Percentiles rank a stretch among this genome's conserved stretches.
Conservation (phyloP, 345 rosid genomes). For the Eucalyptus caleyi region DNA sequence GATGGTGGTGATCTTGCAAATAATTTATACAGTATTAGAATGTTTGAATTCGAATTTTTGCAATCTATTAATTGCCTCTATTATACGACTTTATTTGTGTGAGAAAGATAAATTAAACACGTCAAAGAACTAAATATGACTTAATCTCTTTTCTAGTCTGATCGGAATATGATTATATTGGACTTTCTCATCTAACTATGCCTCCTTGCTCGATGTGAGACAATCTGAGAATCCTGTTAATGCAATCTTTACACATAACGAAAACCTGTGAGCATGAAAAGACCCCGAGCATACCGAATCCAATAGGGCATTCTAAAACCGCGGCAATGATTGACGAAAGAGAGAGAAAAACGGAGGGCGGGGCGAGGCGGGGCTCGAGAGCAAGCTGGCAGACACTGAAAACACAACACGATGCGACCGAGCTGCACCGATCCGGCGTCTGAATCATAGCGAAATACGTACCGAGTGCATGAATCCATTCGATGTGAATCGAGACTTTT, state of each 20-base stretch:
- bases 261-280: background rate
- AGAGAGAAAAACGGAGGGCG: background rate
- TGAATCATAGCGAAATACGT: background rate
- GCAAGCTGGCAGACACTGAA: background rate
- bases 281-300: background rate
- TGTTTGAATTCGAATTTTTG: background rate
- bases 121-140: background rate
- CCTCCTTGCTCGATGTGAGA: background rate
- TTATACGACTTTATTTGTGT: background rate
- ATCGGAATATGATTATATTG: background rate
- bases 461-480: background rate
- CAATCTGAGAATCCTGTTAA: background rate
- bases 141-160: background rate
- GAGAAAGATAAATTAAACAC: background rate
- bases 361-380: background rate
- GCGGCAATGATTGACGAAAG: background rate
- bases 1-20: background rate
- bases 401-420: background rate
- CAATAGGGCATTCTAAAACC: accelerated
- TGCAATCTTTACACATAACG: background rate
- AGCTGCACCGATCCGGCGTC: background rate
- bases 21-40: background rate
- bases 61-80: background rate
- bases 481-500: background rate
- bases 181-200: background rate